Percentiles rank a stretch among this genome's conserved stretches.
Conservation (phyloP, 768 basidiomycete genomes). For the Trametes sanguinea region DNA sequence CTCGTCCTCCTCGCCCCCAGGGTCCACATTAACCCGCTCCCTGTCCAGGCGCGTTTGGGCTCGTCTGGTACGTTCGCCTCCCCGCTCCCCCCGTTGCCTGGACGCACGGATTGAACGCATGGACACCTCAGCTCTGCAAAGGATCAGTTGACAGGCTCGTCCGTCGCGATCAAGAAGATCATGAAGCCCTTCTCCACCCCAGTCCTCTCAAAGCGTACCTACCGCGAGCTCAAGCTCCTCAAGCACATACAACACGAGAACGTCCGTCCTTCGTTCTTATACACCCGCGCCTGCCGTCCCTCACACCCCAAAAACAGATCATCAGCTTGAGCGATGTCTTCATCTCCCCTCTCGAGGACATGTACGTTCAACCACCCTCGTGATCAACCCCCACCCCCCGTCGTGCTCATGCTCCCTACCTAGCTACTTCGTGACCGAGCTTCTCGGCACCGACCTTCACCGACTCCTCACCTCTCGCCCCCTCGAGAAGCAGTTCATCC, state of each 20-base stretch:
- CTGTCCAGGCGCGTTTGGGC: slow-evolving; percentile 85
- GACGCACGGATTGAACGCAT: background rate
- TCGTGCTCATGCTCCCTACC: background rate
- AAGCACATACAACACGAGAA: slow-evolving; percentile 99
- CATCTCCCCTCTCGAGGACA: slow-evolving; percentile 98
- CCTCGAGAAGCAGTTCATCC: slow-evolving; percentile 99
- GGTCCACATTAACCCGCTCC: background rate
- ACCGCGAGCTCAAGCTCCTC: slow-evolving; percentile 95
- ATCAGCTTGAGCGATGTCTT: slow-evolving; percentile 99
- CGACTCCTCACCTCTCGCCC: slow-evolving; percentile 95
- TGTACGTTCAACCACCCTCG: slow-evolving; percentile 53
- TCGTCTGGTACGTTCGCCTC: slow-evolving; percentile 76
- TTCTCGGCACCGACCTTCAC: slow-evolving; percentile 97
- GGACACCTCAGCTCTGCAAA: slow-evolving; percentile 74
- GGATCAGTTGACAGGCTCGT: slow-evolving; percentile 90
- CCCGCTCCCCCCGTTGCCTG: background rate
- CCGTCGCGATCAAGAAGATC: slow-evolving; percentile 99
- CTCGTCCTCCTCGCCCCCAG: background rate
- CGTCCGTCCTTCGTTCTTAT: slow-evolving; percentile 46
- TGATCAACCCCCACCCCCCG: background rate
- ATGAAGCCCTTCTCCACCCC: slow-evolving; percentile 99
- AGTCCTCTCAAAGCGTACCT: slow-evolving; percentile 96
- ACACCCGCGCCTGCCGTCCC: background rate
- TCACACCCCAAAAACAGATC: slow-evolving; percentile 55
- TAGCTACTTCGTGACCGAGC: slow-evolving; percentile 98